Base-by-base conservation (phyloP, 1,284 basidiomycete species). In the Ganoderma leucocontextum region DNA sequence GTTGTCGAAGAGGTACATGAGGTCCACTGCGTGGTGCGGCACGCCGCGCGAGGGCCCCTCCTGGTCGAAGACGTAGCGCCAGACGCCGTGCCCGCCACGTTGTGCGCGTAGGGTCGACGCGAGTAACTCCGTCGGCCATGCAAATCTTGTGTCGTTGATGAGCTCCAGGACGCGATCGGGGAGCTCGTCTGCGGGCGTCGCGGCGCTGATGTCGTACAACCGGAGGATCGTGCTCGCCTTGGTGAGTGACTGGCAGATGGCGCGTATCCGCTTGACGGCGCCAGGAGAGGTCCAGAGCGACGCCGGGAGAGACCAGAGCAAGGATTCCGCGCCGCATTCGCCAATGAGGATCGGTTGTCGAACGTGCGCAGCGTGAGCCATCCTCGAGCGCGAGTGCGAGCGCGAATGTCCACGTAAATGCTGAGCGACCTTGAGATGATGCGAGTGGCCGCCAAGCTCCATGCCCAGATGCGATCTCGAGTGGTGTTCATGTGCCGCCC, bases 1-100 rank as follows among this genome's bases (percentile, higher is more conserved):
- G 68, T 87, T 93, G 78, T 92, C 92, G 78, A 93, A 93, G 60
- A 93, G 83, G 78, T 92, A 93, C 67, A 91, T 84, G 59, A 93
- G 79, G 77, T 93, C 91, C 3, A 88, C 87, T 0, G 85, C 88
- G 72, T 91, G 89, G 77, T 92, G 91, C 2, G 89, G 86, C 13
- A 87, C 79, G 25, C 87, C 85, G 53, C 86, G 83, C 49, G 84
- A 82, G 3, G 91, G 90, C 2, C 89, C 86, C 73, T 92, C 92
- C 79, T 93, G 92, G 79, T 93, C 91, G 74, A 93, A 93, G 33
- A 92, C 87, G 75, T 91, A 93, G 64, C 92, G 84, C 87, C 89
- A 93, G 2, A 92, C 90, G 25, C 85, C 85, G 42, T 80, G 82
- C 0, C 87, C 89, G 19, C 84, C 83, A 4, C 86, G 81, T 63